A percentile compares a stretch with the other conserved stretches of the same genome.
Conservation (phyloP, 768 basidiomycete species). For the Rhizopogon vesiculosus region DNA sequence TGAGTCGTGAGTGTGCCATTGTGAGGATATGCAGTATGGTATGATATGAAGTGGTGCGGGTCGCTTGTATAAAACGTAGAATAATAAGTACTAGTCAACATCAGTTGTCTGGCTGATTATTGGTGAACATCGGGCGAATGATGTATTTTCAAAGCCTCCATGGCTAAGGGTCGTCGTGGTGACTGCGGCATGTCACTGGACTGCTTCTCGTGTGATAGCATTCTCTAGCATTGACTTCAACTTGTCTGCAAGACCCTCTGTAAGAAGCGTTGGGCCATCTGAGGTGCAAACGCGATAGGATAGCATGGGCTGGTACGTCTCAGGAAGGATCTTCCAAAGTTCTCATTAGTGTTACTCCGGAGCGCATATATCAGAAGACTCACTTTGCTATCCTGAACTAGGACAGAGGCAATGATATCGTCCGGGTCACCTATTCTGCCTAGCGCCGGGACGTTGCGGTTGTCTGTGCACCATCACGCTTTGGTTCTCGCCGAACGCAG, state of each 20-base stretch:
- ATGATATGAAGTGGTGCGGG: not conserved
- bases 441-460: slow-evolving; percentile 68
- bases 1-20: not conserved
- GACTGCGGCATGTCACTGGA: not conserved
- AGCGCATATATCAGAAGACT: slow-evolving; percentile 3
- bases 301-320: slow-evolving; percentile 83
- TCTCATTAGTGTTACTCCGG: not conserved
- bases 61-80: not conserved
- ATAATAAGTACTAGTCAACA: not conserved
- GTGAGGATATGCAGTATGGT: not conserved
- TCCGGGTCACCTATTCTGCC: slow-evolving; percentile 79
- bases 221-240: slow-evolving; percentile 37
- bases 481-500: not conserved
- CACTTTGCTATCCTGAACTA: slow-evolving; percentile 67
- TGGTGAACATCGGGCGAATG: not conserved
- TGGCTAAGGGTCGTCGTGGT: not conserved
- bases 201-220: slow-evolving; percentile 27
- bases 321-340: slow-evolving; percentile 48
- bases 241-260: slow-evolving; percentile 55
- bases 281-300: slow-evolving; percentile 76
- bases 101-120: not conserved
- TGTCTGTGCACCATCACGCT: slow-evolving; percentile 37
- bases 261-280: slow-evolving; percentile 66
- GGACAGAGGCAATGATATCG: slow-evolving; percentile 75
- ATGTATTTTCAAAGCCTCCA: not conserved